Base-by-base conservation (phyloP, 2,329 filamentous ascomycete species). In the Metarhizium anisopliae region DNA sequence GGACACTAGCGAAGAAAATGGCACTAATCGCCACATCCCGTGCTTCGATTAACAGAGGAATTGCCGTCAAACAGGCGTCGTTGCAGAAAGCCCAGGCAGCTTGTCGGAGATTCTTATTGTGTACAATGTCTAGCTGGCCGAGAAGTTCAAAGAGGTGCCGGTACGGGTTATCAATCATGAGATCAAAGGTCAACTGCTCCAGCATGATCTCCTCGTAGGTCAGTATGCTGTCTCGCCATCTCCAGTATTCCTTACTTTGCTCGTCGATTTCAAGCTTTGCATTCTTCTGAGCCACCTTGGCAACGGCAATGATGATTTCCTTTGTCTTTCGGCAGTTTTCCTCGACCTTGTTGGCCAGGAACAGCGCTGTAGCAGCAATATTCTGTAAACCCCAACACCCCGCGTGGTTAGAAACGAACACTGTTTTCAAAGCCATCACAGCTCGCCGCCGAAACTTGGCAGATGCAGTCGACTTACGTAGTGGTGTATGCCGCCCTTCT, bases 231-330 rank as follows among this genome's bases (percentile, higher is more conserved):
- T 99, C 94, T 59, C 91, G 84, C 94, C 94, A 99, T 66, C 89
- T 84, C 94, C 94, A 99, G 69, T 94, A 99, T 67, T 99, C 94
- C 67, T 96, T 97, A 62, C 89, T 95, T 70, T 97, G 92, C 72
- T 97, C 94, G 68, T 99, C 94, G 53, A 97, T 89, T 54, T 93
- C 78, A 57, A 96, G 82, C 64, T 90, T 89, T 1, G 90, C 79
- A 63, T 97, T 93, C 74, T 99, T 97, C 71, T 96, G 91, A 32
- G 93, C 94, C 20, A 96, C 90, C 61, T 93, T 90, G 58, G 91
- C 94, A 64, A 95, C 94, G 1, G 92, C 90, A 36, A 96, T 87
- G 61, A 99, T 93, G 58, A 99, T 80, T 61, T 96, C 91, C 66
- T 90, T 95, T 63, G 96, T 96, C 72, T 96, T 96, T 51, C 93